Percentiles rank a stretch among this genome's conserved stretches.
phyloP scores from a whole-genome alignment of 345 rosid genomes.

The Ceriops decandra region DNA sequence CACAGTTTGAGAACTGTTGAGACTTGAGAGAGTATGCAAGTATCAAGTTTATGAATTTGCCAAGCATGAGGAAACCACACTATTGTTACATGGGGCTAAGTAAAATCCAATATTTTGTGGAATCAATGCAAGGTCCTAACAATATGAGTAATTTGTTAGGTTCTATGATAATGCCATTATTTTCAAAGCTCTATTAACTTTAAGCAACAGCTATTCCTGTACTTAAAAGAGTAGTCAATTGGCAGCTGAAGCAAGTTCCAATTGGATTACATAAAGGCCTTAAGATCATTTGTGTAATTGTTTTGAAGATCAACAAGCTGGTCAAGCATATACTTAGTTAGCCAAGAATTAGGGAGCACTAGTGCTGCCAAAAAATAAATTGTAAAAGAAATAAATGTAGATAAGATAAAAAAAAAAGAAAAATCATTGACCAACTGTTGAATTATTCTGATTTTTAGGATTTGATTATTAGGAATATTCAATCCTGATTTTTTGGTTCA shows the following conservation, averaged over 20 bases:
- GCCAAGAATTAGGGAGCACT: constrained; percentile 7
- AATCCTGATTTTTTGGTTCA: no score
- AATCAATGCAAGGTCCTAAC: not conserved
- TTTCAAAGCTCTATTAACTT: constrained; percentile 78
- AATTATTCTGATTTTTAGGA: no score
- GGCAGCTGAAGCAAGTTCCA: not conserved
- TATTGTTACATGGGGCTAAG: no score
- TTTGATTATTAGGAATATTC: no score
- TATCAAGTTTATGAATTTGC: no score
- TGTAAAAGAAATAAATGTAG: not conserved
- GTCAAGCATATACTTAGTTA: constrained; percentile 93
- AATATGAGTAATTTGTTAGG: no score
- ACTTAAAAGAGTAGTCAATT: not conserved
- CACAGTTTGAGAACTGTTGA: no score
- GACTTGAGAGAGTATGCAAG: no score
- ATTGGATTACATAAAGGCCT: not conserved
- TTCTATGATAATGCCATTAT: constrained; percentile 48
- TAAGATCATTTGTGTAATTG: constrained; percentile 20
- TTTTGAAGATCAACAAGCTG: constrained; percentile 88
- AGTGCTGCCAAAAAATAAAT: not conserved
- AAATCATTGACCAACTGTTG: no score
- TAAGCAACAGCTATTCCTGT: constrained; percentile 77
- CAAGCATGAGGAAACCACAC: no score
- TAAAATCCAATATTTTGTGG: not conserved
- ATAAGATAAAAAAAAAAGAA: no score